Evolutionary conservation across 305 asterid genomes (phyloP), one percentile per base, ranked within the genome.

Genomic region (Euphrasia arctica): DNA sequence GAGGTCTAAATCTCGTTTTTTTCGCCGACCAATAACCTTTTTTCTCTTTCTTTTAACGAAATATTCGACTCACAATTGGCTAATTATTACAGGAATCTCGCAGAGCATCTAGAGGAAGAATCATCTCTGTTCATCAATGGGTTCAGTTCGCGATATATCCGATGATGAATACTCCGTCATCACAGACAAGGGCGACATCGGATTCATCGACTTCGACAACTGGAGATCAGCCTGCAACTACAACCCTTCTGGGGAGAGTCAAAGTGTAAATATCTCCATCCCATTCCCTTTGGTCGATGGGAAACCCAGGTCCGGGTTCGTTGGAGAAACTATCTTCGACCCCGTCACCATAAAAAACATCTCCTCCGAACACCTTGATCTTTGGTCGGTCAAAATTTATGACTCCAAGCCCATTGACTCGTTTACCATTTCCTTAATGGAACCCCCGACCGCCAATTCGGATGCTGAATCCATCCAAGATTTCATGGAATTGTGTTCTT

Each of bases 321-420:
- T 83, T 29, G 97, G 96, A 58, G 95, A 88, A 63, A 77, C 83
- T 4, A 59, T 82, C 22, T 72, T 61, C 3, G 85, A 86, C 70
- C 64, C 86, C 0, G 65, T 93, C 47, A 90, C 88, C 0, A 67
- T 93, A 50, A 73, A 79, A 60, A 93, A 90, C 81, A 79, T 66
- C 12, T 72, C 83, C 3, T 52, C 31, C 14, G 92, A 79, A 36
- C 65, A 85, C 28, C 34, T 86, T 63, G 86, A 85, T 41, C 78
- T 93, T 25, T 88, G 95, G 95, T 86, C 94, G 2, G 84, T 90
- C 72, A 77, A 75, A n/a, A 79, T 93, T 49, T 93, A 90, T 32
- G 95, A 93, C 68, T 78, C 99, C 4, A 93, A 93, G 70, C 99
- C 99, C 3, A 86, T 71, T 65, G 75, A 78, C 48, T 72, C 95